Conservation (phyloP, 257 asterid species). For the Jasminum sambac region DNA sequence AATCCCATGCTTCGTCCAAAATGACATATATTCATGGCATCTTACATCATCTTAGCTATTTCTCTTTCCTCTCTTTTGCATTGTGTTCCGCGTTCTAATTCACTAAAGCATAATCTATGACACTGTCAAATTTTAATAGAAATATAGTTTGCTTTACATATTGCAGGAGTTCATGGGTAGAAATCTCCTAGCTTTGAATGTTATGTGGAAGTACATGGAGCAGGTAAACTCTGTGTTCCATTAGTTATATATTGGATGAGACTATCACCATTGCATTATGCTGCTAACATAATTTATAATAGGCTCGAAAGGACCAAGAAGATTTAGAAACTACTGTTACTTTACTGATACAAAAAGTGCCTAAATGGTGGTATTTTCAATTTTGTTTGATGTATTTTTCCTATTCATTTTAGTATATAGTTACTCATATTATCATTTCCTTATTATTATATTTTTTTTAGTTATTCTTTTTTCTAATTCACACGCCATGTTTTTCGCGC, state of each 20-base stretch:
- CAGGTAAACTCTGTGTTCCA: conserved; percentile 55
- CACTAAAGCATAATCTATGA: not conserved
- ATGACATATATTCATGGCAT: conserved; percentile 12
- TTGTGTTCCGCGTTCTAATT: not conserved
- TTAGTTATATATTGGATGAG: conserved; percentile 12
- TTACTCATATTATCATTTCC: not conserved
- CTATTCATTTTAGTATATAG: not conserved
- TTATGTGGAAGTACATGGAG: conserved; percentile 99
- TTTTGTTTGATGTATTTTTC: not conserved
- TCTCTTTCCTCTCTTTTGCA: not conserved
- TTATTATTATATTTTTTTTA: not conserved
- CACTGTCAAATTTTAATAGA: conserved; percentile 8
- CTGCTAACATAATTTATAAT: conserved; percentile 17
- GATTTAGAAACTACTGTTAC: not conserved
- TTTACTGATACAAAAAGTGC: not conserved
- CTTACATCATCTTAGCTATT: conserved; percentile 5
- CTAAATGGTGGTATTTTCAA: not conserved
- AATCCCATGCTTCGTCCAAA: conserved; percentile 7
- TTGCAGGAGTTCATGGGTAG: conserved; percentile 97
- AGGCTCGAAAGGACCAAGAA: conserved; percentile 1
- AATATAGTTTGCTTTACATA: conserved; percentile 9
- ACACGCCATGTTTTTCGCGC: conserved; percentile 26
- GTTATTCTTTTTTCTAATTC: conserved; percentile 27
- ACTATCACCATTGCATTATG: conserved; percentile 2
- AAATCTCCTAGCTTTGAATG: conserved; percentile 92